Evolutionary conservation across 2,329 filamentous ascomycete genomes (phyloP).

Genomic region (Setomelanomma holmii): DNA sequence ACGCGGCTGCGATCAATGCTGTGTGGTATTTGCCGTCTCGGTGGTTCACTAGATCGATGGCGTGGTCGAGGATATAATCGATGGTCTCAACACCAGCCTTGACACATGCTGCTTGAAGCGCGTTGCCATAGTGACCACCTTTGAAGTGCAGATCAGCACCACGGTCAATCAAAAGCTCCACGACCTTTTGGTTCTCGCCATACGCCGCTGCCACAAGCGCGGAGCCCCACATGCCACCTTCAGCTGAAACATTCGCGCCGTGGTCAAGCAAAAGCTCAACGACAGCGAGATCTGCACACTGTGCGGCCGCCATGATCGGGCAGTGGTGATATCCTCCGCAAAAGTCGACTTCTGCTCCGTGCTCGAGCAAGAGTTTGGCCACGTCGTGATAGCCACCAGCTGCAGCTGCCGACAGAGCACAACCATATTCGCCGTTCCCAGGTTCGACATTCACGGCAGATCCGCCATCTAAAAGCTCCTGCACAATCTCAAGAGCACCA

Average conservation of each 20-base stretch:
- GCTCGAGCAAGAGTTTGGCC: slow-evolving; percentile 18
- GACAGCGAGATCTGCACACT: slow-evolving; percentile 8
- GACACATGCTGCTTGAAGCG: slow-evolving; percentile 22
- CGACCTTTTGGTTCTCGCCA: slow-evolving; percentile 16
- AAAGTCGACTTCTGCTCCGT: slow-evolving; percentile 25
- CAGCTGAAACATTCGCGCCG: slow-evolving; percentile 15
- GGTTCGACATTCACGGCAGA: slow-evolving; percentile 24
- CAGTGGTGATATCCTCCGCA: slow-evolving; percentile 21
- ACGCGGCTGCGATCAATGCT: slow-evolving; percentile 31
- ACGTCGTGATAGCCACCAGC: slow-evolving; percentile 11
- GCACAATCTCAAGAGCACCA: slow-evolving; percentile 19
- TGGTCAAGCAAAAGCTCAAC: slow-evolving; percentile 21
- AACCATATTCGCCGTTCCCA: slow-evolving; percentile 20
- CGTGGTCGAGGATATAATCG: slow-evolving; percentile 19
- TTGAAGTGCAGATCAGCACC: slow-evolving; percentile 26
- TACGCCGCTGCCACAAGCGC: slow-evolving; percentile 25
- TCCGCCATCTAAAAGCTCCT: slow-evolving; percentile 18
- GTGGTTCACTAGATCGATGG: slow-evolving; percentile 23
- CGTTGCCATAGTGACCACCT: slow-evolving; percentile 26
- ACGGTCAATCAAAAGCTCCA: slow-evolving; percentile 29
- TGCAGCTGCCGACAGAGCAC: slow-evolving; percentile 19
- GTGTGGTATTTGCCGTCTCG: slow-evolving; percentile 25
- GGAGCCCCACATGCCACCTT: slow-evolving; percentile 14
- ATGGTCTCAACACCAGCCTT: slow-evolving; percentile 22
- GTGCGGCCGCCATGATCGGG: slow-evolving; percentile 27